phyloP scores from a whole-genome alignment of 2,329 filamentous ascomycete species.

The Aspergillus udagawae region DNA sequence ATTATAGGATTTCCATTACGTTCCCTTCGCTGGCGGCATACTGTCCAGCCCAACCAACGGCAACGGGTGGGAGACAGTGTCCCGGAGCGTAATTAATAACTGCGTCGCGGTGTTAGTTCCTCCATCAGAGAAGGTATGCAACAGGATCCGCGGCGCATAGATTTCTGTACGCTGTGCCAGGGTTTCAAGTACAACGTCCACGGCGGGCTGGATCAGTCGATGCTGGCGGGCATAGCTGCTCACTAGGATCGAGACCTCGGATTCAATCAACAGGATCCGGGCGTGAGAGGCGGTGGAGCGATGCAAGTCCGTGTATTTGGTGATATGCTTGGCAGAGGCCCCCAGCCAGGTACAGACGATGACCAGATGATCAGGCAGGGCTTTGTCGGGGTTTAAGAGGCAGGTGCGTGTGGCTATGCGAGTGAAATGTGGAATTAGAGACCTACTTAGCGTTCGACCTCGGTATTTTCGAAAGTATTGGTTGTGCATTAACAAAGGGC shows the following conservation, averaged over 20 bases:
- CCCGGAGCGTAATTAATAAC: slow-evolving; percentile 12
- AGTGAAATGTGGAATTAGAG: not conserved
- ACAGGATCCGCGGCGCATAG: slow-evolving; percentile 10
- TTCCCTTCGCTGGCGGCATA: slow-evolving; percentile 22
- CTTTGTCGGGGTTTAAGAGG: not conserved
- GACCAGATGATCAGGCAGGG: slow-evolving; percentile 1
- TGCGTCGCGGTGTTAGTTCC: slow-evolving; percentile 23
- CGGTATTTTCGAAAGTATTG: not conserved
- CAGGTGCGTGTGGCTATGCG: not conserved
- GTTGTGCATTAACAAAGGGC: too few species aligned
- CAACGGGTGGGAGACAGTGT: slow-evolving; percentile 8
- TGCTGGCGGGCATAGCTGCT: too few species aligned
- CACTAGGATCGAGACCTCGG: slow-evolving; percentile 6
- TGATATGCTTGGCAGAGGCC: slow-evolving; percentile 25
- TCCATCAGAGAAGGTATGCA: slow-evolving; percentile 34
- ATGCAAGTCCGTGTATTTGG: slow-evolving; percentile 29
- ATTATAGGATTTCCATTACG: slow-evolving; percentile 11
- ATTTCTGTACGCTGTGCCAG: not conserved
- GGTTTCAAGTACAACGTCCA: slow-evolving; percentile 11
- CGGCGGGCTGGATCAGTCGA: not conserved
- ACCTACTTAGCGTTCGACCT: not conserved
- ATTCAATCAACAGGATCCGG: slow-evolving; percentile 26
- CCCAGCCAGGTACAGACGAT: slow-evolving; percentile 27
- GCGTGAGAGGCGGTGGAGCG: slow-evolving; percentile 20
- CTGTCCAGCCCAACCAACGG: slow-evolving; percentile 24